A percentile compares a stretch with the other conserved stretches of the same genome.
phyloP scores from a whole-genome alignment of 208 protist genomes.

The Wallacemonas sp. region DNA sequence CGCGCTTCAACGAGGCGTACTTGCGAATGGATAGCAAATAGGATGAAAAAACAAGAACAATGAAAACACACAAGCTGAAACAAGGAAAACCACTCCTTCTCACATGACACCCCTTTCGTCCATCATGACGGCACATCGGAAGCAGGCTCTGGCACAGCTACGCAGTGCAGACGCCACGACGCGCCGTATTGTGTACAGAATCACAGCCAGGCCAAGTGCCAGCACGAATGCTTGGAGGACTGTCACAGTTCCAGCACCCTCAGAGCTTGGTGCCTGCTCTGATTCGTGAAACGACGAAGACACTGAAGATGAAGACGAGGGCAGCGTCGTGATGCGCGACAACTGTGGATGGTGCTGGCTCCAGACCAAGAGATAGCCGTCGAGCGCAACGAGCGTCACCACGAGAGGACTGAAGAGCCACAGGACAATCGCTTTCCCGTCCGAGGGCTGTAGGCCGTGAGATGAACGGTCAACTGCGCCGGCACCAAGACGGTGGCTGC shows the following conservation, averaged over 20 bases:
- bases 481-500: too few species aligned
- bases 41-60: background rate
- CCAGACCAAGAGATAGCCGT: slow-evolving; percentile 19
- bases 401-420: slow-evolving; percentile 23
- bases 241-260: slow-evolving; percentile 7
- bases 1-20: too few species aligned
- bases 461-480: too few species aligned
- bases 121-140: background rate
- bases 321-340: background rate
- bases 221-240: slow-evolving; percentile 24
- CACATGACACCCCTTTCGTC: background rate
- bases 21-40: too few species aligned
- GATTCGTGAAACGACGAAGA: too few species aligned
- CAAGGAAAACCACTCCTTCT: background rate
- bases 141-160: slow-evolving; percentile 11
- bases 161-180: background rate
- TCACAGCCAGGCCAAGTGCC: slow-evolving; percentile 12
- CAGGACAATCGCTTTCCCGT: background rate
- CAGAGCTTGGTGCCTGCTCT: too few species aligned
- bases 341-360: background rate
- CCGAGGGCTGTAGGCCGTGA: background rate
- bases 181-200: slow-evolving; percentile 21
- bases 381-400: slow-evolving; percentile 20
- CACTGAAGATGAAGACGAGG: background rate
- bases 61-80: background rate